Conservation (phyloP, 768 basidiomycete genomes). For the Boletus sp. region DNA sequence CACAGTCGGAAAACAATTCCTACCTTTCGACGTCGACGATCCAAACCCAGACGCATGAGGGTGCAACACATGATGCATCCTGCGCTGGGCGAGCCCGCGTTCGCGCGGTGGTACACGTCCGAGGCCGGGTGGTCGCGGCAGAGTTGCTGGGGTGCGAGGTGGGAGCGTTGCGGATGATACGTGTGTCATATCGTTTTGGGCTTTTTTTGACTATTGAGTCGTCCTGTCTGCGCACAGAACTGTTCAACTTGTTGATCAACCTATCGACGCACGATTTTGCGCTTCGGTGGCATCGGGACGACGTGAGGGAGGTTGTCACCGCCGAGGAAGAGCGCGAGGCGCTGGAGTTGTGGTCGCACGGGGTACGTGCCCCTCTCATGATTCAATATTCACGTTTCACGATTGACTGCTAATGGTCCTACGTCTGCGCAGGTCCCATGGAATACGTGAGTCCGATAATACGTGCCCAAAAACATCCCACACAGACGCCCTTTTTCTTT, state of each 20-base stretch:
- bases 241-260: conserved; percentile 77
- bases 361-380: conserved; percentile 38
- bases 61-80: conserved; percentile 84
- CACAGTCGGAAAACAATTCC: conserved; percentile 77
- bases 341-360: conserved; percentile 60
- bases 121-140: conserved; percentile 37
- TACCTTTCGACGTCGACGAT: conserved; percentile 54
- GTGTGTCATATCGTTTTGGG: conserved; percentile 16
- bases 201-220: no score
- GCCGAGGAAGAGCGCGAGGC: conserved; percentile 56
- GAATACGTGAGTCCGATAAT: conserved; percentile 61
- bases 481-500: neutral
- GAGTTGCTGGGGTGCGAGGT: conserved; percentile 54
- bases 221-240: conserved; percentile 34
- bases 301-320: conserved; percentile 57
- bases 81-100: conserved; percentile 54
- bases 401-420: no score
- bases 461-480: neutral
- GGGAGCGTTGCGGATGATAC: conserved; percentile 65
- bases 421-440: conserved; percentile 58
- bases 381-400: no score
- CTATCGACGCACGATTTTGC: conserved; percentile 64
- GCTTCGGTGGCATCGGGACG: conserved; percentile 78
- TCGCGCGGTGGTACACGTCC: conserved; percentile 68
- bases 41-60: conserved; percentile 67